Base-by-base conservation (phyloP, 2,329 filamentous ascomycete species). In the Zelopaecilomyces penicillatus region DNA sequence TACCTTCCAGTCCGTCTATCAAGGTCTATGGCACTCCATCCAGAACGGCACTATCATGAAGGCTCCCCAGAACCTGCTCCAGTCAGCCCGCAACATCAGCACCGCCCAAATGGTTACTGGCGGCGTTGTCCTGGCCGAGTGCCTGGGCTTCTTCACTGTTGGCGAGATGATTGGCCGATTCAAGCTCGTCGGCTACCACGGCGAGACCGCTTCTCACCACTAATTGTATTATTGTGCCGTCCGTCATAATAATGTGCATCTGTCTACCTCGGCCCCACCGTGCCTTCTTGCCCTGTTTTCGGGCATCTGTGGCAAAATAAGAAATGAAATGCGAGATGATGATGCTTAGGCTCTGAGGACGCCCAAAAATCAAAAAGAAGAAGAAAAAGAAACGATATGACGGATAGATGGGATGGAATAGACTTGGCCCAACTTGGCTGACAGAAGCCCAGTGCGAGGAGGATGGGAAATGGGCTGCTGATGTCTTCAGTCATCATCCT, bases 111-210 rank as follows among this genome's bases (percentile, higher is more conserved):
- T 91, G 56, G 76, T 78, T 44, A 69, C 84, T 43, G 84, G 77
- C 49, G 87, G 85, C 57, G 85, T 98, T 48, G 73, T 96, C 50
- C 69, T 76, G 39, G 90, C 90, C 45, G 91, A 98, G 73, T 78
- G 88, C 41, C 70, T 98, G 55, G 93, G 93, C 50, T 98, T 98
- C 80, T 98, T 97, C 78, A 94, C 90, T 50, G 80, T 97, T 44
- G 93, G 93, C 54, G 90, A 97, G 78, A 97, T 98, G 68, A 82
- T 98, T 60, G 93, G 93, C 60, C 80, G 90, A 62, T 81, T 93
- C 73, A 97, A 98, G 85, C 68, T 98, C 57, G 76, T 98, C 57
- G 93, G 93, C 53, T 98, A 98, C 78, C 79, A 78, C 68, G 85
- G 86, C 63, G 80, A 86, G 64, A 62, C 66, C 51, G 75, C 75